Evolutionary conservation across 1,284 basidiomycete genomes (phyloP), one percentile per base, ranked within the genome.

Genomic region (Heterobasidion annosum): DNA sequence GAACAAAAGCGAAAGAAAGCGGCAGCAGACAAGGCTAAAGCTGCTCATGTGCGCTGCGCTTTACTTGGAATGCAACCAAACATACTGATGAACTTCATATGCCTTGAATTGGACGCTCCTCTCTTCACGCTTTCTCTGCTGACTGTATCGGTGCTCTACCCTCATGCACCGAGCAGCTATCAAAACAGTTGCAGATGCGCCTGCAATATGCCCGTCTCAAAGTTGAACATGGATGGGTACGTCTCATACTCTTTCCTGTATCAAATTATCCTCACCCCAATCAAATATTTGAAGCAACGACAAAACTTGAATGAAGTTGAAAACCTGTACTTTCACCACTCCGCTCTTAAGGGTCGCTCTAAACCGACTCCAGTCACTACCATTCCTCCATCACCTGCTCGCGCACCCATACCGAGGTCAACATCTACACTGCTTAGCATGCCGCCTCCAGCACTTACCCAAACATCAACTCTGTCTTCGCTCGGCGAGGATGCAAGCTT

Each of bases 141-240:
- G 25, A 25, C 3, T 25, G 25, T 25, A 25, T 25, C 4, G 25
- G 25, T 42, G 12, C 45, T 46, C 15, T 49, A 15, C 9, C 18
- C 25, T 8, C 34, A 43, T 50, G 18, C 15, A n/a, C 35, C 53
- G 16, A 15, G 10, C 54, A 89, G 87, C 73, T 89, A 16, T 83
- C 82, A 1, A 75, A 82, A 56, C 85, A 89, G 58, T 72, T 90
- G n/a, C 83, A 85, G 62, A 75, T 86, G 67, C 77, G 87, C 25
- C 70, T 90, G 16, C 86, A 86, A 63, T 90, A 89, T 63, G 87
- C 88, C 12, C 76, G 79, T 61, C 72, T 90, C 51, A 90, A 90
- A 63, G 86, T 90, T 48, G 85, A 90, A 58, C 78, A 88, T 63
- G 87, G 87, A 50, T 90, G 87, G 87, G 87, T 88, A 64, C 50